Evolutionary conservation across 164 flowering plant species (phyloP).

Genomic region (Hamamelis virginiana): DNA sequence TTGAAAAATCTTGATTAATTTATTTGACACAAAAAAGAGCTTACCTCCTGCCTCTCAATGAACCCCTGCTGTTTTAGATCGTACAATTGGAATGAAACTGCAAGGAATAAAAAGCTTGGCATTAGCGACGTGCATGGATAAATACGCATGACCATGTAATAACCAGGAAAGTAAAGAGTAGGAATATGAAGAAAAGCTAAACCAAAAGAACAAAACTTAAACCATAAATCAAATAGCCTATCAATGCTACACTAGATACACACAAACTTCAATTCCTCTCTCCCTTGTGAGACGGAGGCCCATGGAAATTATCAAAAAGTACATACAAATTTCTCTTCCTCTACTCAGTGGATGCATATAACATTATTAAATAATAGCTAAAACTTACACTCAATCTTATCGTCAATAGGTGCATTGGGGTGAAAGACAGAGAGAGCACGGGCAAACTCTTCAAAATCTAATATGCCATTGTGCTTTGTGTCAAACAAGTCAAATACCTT

Average conservation of each 20-base stretch:
- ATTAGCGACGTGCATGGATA: not conserved
- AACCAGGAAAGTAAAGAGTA: not conserved
- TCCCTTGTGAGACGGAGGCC: no score
- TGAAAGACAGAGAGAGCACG: conserved; percentile 70
- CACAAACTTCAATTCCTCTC: no score
- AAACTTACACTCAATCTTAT: conserved; percentile 63
- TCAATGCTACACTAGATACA: no score
- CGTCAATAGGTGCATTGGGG: conserved; percentile 71
- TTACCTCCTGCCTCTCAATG: conserved; percentile 84
- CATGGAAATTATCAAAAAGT: no score
- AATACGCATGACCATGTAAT: not conserved
- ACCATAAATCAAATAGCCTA: not conserved
- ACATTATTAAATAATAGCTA: not conserved
- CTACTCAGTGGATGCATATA: no score
- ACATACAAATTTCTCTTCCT: no score
- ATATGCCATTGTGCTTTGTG: conserved; percentile 63
- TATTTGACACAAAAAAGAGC: not conserved
- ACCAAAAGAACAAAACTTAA: no score
- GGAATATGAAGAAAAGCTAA: no score
- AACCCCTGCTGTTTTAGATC: conserved; percentile 92
- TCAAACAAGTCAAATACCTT: conserved; percentile 74
- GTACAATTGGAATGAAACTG: conserved; percentile 83
- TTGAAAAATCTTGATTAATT: not conserved
- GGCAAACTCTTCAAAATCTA: conserved; percentile 70
- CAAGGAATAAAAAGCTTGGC: conserved; percentile 13